These are phyloP conservation scores for Ustilago sp. DNA, from an alignment of 1,284 basidiomycete genomes.

Conservation along the genomic window DNA sequence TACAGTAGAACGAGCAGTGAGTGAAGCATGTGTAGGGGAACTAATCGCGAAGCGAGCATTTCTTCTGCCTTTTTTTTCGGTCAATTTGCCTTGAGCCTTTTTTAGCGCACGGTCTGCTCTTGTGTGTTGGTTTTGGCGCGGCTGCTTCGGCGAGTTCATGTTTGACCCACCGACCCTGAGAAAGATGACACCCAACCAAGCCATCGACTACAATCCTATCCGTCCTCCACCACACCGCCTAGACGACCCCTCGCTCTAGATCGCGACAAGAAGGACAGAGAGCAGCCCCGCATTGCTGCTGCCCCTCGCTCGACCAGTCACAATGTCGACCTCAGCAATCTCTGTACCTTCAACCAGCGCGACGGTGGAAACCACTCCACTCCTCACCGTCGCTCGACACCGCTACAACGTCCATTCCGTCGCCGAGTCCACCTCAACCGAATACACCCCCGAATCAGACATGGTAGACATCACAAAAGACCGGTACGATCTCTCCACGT, in stretches of 20 bases:
- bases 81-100: background rate
- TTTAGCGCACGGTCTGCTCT: background rate
- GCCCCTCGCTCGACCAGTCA: background rate
- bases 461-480: slow-evolving; percentile 50
- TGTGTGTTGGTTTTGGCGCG: background rate
- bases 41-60: slow-evolving; percentile 3
- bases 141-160: background rate
- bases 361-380: slow-evolving; percentile 26
- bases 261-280: background rate
- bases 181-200: background rate
- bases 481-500: slow-evolving; percentile 51
- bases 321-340: slow-evolving; percentile 26
- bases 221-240: background rate
- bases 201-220: too few species aligned
- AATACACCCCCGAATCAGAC: slow-evolving; percentile 14
- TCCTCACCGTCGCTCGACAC: slow-evolving; percentile 33
- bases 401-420: slow-evolving; percentile 27
- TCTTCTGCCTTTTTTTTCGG: background rate
- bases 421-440: slow-evolving; percentile 27
- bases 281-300: background rate
- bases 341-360: slow-evolving; percentile 7
- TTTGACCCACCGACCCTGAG: background rate
- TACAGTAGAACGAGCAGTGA: background rate
- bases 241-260: background rate
- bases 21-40: background rate